Evolutionary conservation across 305 asterid genomes (phyloP).

Genomic region (Fraxinus sp.): DNA sequence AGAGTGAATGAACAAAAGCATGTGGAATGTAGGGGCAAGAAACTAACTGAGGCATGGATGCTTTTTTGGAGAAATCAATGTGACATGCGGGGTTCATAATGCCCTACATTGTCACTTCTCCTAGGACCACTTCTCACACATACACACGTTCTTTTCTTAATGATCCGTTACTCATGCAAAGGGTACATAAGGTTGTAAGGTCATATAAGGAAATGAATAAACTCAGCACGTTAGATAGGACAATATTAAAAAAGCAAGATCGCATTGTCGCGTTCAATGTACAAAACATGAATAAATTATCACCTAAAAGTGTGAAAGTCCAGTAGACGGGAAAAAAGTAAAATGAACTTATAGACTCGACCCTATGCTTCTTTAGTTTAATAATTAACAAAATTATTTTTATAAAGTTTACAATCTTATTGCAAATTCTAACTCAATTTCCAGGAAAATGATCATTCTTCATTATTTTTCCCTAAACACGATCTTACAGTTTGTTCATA

Average conservation of each 20-base stretch:
- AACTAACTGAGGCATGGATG: conserved; percentile 44
- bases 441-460: not conserved
- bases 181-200: conserved; percentile 4
- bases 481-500: not conserved
- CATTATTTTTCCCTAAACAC: not conserved
- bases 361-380: not conserved
- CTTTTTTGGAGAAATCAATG: conserved; percentile 34
- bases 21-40: conserved; percentile 63
- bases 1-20: conserved; percentile 40
- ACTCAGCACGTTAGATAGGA: not conserved
- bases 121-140: conserved; percentile 32
- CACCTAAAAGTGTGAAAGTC: not conserved
- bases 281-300: not conserved
- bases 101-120: conserved; percentile 45
- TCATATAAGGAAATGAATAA: not conserved
- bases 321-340: not conserved
- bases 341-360: not conserved
- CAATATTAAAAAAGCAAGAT: not conserved
- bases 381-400: not conserved
- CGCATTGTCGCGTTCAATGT: not conserved
- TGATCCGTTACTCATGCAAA: conserved; percentile 3
- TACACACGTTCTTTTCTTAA: not conserved
- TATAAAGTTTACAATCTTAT: not conserved
- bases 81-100: conserved; percentile 29
- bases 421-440: not conserved